A percentile compares a stretch with the other conserved stretches of the same genome.
Evolutionary conservation across 495 filamentous ascomycete genomes (phyloP).

Genomic region (Penicillium flavigenum): DNA sequence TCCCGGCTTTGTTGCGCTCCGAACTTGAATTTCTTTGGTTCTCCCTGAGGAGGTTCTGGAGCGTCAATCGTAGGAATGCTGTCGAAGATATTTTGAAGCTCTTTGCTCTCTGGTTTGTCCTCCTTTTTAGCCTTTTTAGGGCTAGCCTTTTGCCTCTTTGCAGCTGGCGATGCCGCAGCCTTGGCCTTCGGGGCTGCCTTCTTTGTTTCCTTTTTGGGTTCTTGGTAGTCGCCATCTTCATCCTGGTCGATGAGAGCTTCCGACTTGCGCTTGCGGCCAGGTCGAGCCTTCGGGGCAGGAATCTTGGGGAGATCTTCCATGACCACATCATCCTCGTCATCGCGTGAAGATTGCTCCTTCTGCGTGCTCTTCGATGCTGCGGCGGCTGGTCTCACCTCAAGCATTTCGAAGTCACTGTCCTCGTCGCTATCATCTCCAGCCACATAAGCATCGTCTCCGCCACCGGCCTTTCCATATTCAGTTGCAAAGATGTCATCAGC

Average conservation of each 20-base stretch:
- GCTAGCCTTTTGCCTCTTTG: slow-evolving; percentile 59
- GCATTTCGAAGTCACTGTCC: slow-evolving; percentile 46
- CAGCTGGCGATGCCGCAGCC: slow-evolving; percentile 39
- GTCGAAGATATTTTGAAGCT: slow-evolving; percentile 80
- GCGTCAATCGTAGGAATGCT: slow-evolving; percentile 77
- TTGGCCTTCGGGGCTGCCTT: slow-evolving; percentile 29
- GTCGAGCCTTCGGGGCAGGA: slow-evolving; percentile 34
- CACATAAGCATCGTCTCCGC: slow-evolving; percentile 69
- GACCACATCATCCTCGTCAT: slow-evolving; percentile 49
- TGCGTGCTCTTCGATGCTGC: slow-evolving; percentile 27
- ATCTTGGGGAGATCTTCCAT: slow-evolving; percentile 46
- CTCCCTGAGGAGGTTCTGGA: slow-evolving; percentile 72
- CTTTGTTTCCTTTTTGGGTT: slow-evolving; percentile 37
- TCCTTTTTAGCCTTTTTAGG: slow-evolving; percentile 57
- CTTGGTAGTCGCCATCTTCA: slow-evolving; percentile 34
- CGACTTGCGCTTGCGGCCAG: slow-evolving; percentile 58
- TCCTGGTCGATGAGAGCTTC: slow-evolving; percentile 48
- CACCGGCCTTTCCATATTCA: slow-evolving; percentile 58
- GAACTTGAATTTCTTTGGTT: slow-evolving; percentile 71
- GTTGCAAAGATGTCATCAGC: slow-evolving; percentile 73
- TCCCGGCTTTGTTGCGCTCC: slow-evolving; percentile 54
- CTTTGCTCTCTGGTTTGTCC: slow-evolving; percentile 58
- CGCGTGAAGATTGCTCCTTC: slow-evolving; percentile 47
- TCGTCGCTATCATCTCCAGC: slow-evolving; percentile 61
- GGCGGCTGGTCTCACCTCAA: slow-evolving; percentile 39